A percentile compares a stretch with the other conserved stretches of the same genome.
These are phyloP conservation scores for Penicillium sp. DNA, from an alignment of 2,329 filamentous ascomycete genomes.

Conservation along the genomic window DNA sequence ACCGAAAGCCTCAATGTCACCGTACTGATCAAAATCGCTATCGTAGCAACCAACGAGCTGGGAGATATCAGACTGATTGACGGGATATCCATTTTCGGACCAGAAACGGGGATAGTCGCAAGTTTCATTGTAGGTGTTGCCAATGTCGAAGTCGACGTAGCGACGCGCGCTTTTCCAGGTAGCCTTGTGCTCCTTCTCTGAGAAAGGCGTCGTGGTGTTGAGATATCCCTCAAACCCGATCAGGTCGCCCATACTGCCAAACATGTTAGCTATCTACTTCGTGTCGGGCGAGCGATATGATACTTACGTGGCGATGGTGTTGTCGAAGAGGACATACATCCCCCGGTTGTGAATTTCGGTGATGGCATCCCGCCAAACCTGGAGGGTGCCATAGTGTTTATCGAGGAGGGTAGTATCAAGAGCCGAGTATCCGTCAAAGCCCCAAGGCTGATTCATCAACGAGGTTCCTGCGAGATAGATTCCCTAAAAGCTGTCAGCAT, in stretches of 20 bases:
- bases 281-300: background rate
- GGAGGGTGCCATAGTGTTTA: slow-evolving; percentile 61
- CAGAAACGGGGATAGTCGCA: slow-evolving; percentile 65
- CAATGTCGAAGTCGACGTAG: slow-evolving; percentile 61
- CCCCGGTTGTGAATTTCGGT: slow-evolving; percentile 60
- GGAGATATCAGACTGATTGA: slow-evolving; percentile 50
- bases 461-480: slow-evolving; percentile 65
- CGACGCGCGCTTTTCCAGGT: slow-evolving; percentile 56
- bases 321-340: slow-evolving; percentile 69
- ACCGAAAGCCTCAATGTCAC: slow-evolving; percentile 65
- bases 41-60: slow-evolving; percentile 59
- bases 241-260: slow-evolving; percentile 56
- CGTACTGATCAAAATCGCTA: slow-evolving; percentile 67
- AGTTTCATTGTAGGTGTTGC: slow-evolving; percentile 55
- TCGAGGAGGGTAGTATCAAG: slow-evolving; percentile 66
- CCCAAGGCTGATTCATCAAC: slow-evolving; percentile 67
- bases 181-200: slow-evolving; percentile 57
- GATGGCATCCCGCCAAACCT: slow-evolving; percentile 59
- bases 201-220: slow-evolving; percentile 61
- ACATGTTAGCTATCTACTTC: background rate
- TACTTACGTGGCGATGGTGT: slow-evolving; percentile 63
- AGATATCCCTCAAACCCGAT: slow-evolving; percentile 64
- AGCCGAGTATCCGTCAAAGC: slow-evolving; percentile 61
- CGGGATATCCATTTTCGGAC: slow-evolving; percentile 57
- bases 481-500: slow-evolving; percentile 41